Base-by-base conservation (phyloP, 164 flowering plant genomes). In the Annona squamosa region DNA sequence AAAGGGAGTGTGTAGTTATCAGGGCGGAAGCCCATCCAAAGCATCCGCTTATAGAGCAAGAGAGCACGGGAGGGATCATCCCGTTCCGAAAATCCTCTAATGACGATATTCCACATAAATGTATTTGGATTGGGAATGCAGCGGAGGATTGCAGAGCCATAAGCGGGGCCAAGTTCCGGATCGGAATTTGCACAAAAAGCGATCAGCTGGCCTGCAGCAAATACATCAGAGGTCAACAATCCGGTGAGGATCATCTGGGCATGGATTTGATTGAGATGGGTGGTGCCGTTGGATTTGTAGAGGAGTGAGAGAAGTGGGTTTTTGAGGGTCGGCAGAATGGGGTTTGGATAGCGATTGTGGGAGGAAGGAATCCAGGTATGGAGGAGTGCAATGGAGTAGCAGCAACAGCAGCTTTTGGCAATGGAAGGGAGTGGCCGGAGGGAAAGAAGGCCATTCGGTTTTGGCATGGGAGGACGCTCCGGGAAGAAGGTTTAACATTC, bases 191-290 rank as follows among this genome's bases (percentile, higher is more conserved):
- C 88, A 66, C 84, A 87, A 63, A 87, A 86, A 41, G 86, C 84
- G n/a, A 89, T 64, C 4, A 91, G 75, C 2, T 89, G 88, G 70
- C 93, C 86, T 2, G 82, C 70, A 46, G 89, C 85, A 7, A 87
- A 72, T 68, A 79, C 78, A 65, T 88, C 87, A 16, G 64, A 52
- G 78, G 85, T 61, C 3, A 84, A 74, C 3, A 84, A 74, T 0
- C 87, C 87, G 1, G 85, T 76, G 3, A 79, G 16, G 59, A 78
- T 78, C 89, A 87, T 83, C 62, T 85, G 88, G 68, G 92, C 72
- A 45, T 90, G 94, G 72, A 87, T 82, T 79, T 87, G 92, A 77
- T 80, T 81, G 78, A 87, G 72, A 12, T 87, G 91, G 67, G 87
- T 74, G 72, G 86, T 84, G 67, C 86, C 84, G 62, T 76, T 82